Percentiles rank a stretch among this genome's conserved stretches.
Conservation (phyloP, 495 filamentous ascomycete species). For the Penicillium pulvis region DNA sequence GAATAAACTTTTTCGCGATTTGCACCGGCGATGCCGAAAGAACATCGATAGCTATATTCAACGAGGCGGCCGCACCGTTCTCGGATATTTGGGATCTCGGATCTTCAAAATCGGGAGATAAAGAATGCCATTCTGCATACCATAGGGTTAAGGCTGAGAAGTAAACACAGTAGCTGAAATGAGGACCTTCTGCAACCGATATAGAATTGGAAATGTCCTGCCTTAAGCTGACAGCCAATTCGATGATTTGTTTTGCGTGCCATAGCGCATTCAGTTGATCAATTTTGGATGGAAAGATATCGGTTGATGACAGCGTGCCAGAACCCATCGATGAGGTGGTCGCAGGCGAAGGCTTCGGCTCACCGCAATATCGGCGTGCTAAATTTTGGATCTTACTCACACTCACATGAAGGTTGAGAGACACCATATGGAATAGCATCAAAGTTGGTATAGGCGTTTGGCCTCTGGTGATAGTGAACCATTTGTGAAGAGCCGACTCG, state of each 20-base stretch:
- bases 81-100: background rate
- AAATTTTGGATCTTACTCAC: background rate
- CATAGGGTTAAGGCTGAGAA: background rate
- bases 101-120: background rate
- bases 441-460: background rate
- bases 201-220: background rate
- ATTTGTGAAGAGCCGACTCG: constrained; percentile 9
- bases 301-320: background rate
- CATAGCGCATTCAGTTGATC: background rate
- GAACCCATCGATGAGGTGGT: background rate
- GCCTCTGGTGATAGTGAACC: background rate
- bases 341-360: background rate
- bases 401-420: background rate
- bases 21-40: background rate
- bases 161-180: background rate
- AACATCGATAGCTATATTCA: background rate
- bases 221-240: background rate
- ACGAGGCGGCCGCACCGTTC: background rate
- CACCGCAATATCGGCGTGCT: background rate
- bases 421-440: background rate
- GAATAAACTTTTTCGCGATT: background rate
- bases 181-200: background rate
- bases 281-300: background rate
- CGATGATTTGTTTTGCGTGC: background rate
- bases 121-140: background rate